A percentile compares a stretch with the other conserved stretches of the same genome.
These are phyloP conservation scores for Acacia acuminata DNA, from an alignment of 306 rosid genomes.

Conservation along the genomic window DNA sequence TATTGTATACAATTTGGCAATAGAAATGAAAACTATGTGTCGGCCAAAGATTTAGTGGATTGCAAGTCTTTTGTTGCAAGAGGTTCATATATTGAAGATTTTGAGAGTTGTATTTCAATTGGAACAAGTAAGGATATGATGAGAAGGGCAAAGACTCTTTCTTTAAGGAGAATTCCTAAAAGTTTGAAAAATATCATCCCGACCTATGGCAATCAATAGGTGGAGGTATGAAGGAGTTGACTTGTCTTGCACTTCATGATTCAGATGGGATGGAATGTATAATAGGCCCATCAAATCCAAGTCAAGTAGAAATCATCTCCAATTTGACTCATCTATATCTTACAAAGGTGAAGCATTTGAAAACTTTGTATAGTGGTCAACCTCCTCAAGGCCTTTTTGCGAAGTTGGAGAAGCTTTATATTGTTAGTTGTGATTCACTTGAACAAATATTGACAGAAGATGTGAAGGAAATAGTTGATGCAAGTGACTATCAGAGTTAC, in stretches of 20 bases:
- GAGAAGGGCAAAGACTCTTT: too few species aligned
- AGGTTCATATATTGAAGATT: too few species aligned
- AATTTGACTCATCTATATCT: neutral
- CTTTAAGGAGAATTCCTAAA: too few species aligned
- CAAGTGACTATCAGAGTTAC: neutral
- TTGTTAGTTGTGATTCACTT: neutral
- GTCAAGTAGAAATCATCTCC: neutral
- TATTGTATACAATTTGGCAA: too few species aligned
- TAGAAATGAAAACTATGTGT: too few species aligned
- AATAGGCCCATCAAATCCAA: neutral
- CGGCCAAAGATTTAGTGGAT: too few species aligned
- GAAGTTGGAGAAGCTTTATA: neutral
- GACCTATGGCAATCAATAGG: too few species aligned
- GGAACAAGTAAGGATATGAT: too few species aligned
- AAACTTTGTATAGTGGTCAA: neutral
- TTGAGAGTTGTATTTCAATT: too few species aligned
- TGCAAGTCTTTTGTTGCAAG: too few species aligned
- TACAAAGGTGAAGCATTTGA: neutral
- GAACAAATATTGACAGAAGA: neutral
- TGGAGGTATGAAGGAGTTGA: neutral
- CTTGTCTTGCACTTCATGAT: neutral
- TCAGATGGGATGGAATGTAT: neutral
- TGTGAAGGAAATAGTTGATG: neutral
- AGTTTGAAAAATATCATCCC: too few species aligned
- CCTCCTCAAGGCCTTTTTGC: neutral